phyloP scores from a whole-genome alignment of 73 alveolate species.

The Uronychia binucleata region DNA sequence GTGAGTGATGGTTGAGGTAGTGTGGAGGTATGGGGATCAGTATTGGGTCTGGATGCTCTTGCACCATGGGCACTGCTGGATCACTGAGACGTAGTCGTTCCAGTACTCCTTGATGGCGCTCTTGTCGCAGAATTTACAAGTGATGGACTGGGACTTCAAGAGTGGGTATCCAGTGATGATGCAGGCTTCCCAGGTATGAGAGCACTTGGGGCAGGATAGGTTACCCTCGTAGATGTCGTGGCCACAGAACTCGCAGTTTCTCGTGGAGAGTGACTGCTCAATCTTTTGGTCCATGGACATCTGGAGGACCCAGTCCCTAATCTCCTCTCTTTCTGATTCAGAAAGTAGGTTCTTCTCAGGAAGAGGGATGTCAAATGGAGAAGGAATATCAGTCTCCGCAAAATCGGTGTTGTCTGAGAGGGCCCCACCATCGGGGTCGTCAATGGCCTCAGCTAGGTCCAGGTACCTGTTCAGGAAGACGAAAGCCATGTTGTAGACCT shows the following conservation, averaged over 20 bases:
- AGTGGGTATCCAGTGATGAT: slow-evolving; percentile 97
- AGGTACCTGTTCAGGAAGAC: slow-evolving; percentile 95
- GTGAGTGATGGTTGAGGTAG: too few species aligned
- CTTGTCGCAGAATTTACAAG: slow-evolving; percentile 94
- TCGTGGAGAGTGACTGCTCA: slow-evolving; percentile 76
- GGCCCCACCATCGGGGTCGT: slow-evolving; percentile 96
- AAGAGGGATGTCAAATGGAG: slow-evolving; percentile 94
- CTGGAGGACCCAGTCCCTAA: slow-evolving; percentile 96
- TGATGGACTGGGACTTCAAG: slow-evolving; percentile 75
- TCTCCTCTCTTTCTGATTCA: slow-evolving; percentile 92
- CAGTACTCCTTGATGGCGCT: slow-evolving; percentile 96
- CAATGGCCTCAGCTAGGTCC: slow-evolving; percentile 97
- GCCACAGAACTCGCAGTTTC: slow-evolving; percentile 93
- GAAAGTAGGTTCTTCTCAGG: slow-evolving; percentile 92
- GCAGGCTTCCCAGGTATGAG: slow-evolving; percentile 89
- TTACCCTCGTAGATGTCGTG: slow-evolving; percentile 90
- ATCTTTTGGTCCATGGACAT: slow-evolving; percentile 80
- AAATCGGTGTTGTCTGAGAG: slow-evolving; percentile 95
- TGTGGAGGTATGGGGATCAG: too few species aligned
- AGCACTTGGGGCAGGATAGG: slow-evolving; percentile 79
- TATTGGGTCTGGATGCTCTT: slow-evolving; percentile 76
- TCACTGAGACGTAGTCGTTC: slow-evolving; percentile 82
- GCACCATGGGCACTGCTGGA: slow-evolving; percentile 94
- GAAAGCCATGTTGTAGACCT: slow-evolving; percentile 90
- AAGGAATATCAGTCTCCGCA: slow-evolving; percentile 96